Percentiles rank a stretch among this genome's conserved stretches.
Evolutionary conservation across 139 green algal species (phyloP).

Genomic region (Chlorella sorokiniana): DNA sequence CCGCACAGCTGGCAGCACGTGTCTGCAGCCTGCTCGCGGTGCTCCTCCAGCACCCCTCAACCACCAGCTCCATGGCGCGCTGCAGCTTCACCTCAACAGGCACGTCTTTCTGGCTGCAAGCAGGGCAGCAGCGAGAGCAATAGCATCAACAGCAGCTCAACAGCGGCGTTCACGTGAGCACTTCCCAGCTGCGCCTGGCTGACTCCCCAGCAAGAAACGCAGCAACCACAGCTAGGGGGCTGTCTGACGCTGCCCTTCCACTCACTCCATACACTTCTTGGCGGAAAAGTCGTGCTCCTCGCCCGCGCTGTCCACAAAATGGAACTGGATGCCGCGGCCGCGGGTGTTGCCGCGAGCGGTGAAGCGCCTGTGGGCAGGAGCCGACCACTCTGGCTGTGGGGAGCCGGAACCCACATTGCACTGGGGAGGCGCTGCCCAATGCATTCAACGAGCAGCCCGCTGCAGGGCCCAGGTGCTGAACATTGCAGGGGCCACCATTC

Average conservation of each 20-base stretch:
- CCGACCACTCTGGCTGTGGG: too few relatives aligned
- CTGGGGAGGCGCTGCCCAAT: too few relatives aligned
- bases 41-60: background rate
- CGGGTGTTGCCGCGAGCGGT: background rate
- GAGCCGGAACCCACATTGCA: too few relatives aligned
- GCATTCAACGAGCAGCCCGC: too few relatives aligned
- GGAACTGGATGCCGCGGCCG: background rate
- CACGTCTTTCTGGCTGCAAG: background rate
- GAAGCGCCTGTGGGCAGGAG: background rate
- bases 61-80: background rate
- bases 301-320: background rate
- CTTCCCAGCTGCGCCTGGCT: background rate
- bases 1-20: background rate
- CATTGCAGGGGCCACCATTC: too few relatives aligned
- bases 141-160: too few relatives aligned
- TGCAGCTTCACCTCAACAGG: background rate
- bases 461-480: too few relatives aligned
- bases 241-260: too few relatives aligned
- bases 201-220: too few relatives aligned
- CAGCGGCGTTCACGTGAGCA: too few relatives aligned
- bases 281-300: background rate
- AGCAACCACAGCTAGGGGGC: too few relatives aligned
- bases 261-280: background rate
- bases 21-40: background rate
- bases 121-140: background rate